These are phyloP conservation scores for Tulasnella sp. DNA, from an alignment of 768 basidiomycete genomes.

Conservation along the genomic window DNA sequence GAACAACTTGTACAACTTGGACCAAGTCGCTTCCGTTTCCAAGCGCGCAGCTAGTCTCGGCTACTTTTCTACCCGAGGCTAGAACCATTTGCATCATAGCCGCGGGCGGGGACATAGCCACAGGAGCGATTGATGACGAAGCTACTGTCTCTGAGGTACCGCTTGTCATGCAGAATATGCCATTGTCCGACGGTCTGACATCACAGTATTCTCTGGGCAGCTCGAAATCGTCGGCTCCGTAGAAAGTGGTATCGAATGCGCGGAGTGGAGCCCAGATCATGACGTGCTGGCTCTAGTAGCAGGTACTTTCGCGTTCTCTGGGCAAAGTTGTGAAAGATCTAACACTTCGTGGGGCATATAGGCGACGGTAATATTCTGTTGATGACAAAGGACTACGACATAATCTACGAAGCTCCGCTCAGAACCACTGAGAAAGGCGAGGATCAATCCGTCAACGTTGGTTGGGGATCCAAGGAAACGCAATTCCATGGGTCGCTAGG, in stretches of 20 bases:
- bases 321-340: slow-evolving; percentile 13
- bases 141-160: slow-evolving; percentile 11
- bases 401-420: slow-evolving; percentile 76
- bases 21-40: slow-evolving; percentile 29
- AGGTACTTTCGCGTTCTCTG: slow-evolving; percentile 49
- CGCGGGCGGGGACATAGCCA: slow-evolving; percentile 81
- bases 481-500: slow-evolving; percentile 97
- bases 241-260: slow-evolving; percentile 79
- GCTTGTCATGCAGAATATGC: slow-evolving; percentile 46
- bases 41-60: slow-evolving; percentile 56
- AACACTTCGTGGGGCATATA: not conserved
- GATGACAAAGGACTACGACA: slow-evolving; percentile 88
- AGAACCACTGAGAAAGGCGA: slow-evolving; percentile 82
- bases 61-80: slow-evolving; percentile 74
- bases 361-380: slow-evolving; percentile 79
- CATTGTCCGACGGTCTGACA: slow-evolving; percentile 49
- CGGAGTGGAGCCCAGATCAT: slow-evolving; percentile 92
- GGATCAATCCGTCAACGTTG: slow-evolving; percentile 91
- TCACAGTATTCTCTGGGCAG: slow-evolving; percentile 43
- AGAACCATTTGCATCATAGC: slow-evolving; percentile 67
- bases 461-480: slow-evolving; percentile 96
- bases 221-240: slow-evolving; percentile 81
- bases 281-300: slow-evolving; percentile 81
- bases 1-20: slow-evolving; percentile 29
- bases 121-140: slow-evolving; percentile 53